Evolutionary conservation across 768 basidiomycete genomes (phyloP).

Genomic region (Porphyrellus cyaneotinctus): DNA sequence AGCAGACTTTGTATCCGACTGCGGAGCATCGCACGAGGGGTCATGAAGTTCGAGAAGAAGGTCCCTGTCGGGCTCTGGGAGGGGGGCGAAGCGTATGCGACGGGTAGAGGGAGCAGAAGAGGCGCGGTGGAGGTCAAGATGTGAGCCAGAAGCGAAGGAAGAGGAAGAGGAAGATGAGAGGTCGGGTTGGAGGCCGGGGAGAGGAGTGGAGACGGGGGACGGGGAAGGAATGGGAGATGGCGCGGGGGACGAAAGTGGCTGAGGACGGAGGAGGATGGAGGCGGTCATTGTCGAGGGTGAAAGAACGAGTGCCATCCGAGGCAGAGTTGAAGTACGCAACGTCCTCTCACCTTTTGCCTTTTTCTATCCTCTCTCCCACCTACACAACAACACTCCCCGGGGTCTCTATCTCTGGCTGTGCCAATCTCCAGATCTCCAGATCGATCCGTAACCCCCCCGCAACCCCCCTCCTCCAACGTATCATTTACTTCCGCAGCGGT

Average conservation of each 20-base stretch:
- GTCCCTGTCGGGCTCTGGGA: constrained; percentile 69
- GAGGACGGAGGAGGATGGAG: constrained; percentile 22
- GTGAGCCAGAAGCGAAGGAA: constrained; percentile 20
- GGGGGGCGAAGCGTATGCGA: constrained; percentile 76
- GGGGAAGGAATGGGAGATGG: constrained; percentile 3
- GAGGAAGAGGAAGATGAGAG: constrained; percentile 15
- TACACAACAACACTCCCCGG: constrained; percentile 12
- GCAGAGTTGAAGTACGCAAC: neutral
- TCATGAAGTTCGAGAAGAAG: constrained; percentile 6
- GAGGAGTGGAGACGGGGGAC: constrained; percentile 4
- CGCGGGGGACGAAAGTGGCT: neutral
- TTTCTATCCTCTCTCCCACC: constrained; percentile 8
- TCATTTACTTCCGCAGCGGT: neutral
- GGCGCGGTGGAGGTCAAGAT: constrained; percentile 10
- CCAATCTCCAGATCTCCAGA: constrained; percentile 14
- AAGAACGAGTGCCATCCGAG: constrained; percentile 5
- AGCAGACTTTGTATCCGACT: constrained; percentile 12
- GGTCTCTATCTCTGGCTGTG: constrained; percentile 21
- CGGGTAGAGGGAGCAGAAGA: constrained; percentile 16
- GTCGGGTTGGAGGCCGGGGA: constrained; percentile 15
- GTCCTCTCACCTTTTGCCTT: constrained; percentile 4
- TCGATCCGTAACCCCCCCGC: constrained; percentile 1
- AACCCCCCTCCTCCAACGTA: constrained; percentile 2
- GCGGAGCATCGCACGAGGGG: constrained; percentile 32
- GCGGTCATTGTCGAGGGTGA: constrained; percentile 13